These are phyloP conservation scores for Apiospora malaysiana DNA, from an alignment of 2,329 filamentous ascomycete genomes.

Conservation along the genomic window DNA sequence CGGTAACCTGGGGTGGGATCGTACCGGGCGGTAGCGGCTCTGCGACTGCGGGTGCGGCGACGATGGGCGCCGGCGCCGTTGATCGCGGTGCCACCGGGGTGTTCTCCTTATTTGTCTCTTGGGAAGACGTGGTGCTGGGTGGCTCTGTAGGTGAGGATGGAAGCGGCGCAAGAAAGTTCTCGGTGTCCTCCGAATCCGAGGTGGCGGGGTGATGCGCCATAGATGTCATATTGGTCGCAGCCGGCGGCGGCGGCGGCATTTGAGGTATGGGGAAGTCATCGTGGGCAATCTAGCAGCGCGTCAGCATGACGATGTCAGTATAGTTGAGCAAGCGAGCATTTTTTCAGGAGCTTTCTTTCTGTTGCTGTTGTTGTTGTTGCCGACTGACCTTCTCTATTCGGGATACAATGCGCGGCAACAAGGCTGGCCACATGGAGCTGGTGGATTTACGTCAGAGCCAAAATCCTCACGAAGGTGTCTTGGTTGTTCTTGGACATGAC, in stretches of 20 bases:
- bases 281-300: conserved; percentile 67
- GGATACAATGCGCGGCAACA: conserved; percentile 44
- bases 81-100: conserved; percentile 36
- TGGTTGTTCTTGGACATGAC: conserved; percentile 31
- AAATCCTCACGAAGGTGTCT: background rate
- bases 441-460: conserved; percentile 13
- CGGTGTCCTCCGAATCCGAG: conserved; percentile 42
- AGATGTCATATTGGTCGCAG: conserved; percentile 27
- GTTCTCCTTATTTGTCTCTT: conserved; percentile 74
- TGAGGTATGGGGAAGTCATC: conserved; percentile 77
- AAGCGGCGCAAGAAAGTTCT: conserved; percentile 51
- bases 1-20: conserved; percentile 68
- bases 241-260: conserved; percentile 51
- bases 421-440: conserved; percentile 45
- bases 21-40: conserved; percentile 46
- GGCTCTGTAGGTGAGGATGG: conserved; percentile 51
- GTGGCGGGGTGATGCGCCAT: conserved; percentile 41
- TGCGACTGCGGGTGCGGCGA: conserved; percentile 44
- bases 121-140: conserved; percentile 47
- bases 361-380: conserved; percentile 20
- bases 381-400: conserved; percentile 59
- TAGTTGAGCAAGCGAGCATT: conserved; percentile 18
- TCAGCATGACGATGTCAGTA: conserved; percentile 21
- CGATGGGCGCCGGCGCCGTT: conserved; percentile 46
- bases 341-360: background rate